Evolutionary conservation across 306 rosid genomes (phyloP), one percentile per base, ranked within the genome.

Genomic region (Quercus suber): DNA sequence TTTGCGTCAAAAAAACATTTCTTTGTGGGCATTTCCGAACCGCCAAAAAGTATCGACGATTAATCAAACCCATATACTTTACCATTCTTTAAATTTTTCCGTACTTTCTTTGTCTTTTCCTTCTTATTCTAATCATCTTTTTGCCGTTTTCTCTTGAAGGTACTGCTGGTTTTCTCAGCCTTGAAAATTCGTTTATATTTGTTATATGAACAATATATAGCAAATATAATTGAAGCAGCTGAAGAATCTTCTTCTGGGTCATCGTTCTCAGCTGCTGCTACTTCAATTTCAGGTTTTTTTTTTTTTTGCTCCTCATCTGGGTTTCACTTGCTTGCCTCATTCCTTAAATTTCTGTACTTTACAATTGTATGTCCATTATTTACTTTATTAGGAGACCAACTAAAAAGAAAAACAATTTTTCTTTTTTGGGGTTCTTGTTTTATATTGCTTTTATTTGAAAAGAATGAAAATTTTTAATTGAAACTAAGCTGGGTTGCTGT

Each of bases 221-320:
- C 14, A 49, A 68, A 25, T 10, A 49, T 3, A 49, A 49, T 49
- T 49, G 53, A 37, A 68, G 72, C 27, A 9, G 52, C 72, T n/a
- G 28, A 81, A 43, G 71, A 43, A 52, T 78, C 55, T 76, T 75
- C 69, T 76, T 71, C 88, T 74, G 67, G 27, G 33, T 53, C 60
- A n/a, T 82, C 74, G 59, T 68, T 71, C 72, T 78, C 69, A 45
- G 72, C 84, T 60, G 76, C 69, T 64, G 27, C 37, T 82, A 74
- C 85, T 87, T 78, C 88, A 69, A 21, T 53, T 81, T 51, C 41
- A n/a, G 81, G 86, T 82, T 27, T 14, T 55, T 55, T 27, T 10
- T 27, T 2, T 45, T 60, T 31, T 60, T 31, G 74, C 68, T 53
- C 68, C 61, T 78, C 55, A 68, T 52, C 60, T 71, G 82, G 79